Conservation (phyloP, 1,284 basidiomycete species). For the Cryptococcus sp. region DNA sequence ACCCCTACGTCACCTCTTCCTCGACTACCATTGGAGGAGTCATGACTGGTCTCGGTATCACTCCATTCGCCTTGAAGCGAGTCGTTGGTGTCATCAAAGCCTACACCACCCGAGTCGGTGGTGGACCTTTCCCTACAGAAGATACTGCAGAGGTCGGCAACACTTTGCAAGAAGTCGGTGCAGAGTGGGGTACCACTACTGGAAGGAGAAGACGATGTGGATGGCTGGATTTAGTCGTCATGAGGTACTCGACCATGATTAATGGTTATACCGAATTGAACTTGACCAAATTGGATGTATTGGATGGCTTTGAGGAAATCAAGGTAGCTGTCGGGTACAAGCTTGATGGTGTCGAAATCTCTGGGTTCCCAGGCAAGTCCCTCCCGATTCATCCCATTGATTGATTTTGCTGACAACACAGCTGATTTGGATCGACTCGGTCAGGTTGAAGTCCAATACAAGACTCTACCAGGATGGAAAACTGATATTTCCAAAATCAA, state of each 20-base stretch:
- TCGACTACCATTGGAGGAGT: slow-evolving; percentile 89
- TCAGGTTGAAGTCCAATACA: slow-evolving; percentile 81
- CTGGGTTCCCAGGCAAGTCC: slow-evolving; percentile 81
- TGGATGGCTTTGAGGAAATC: slow-evolving; percentile 82
- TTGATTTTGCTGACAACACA: slow-evolving; percentile 30
- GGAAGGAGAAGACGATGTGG: slow-evolving; percentile 89
- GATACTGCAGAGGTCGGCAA: slow-evolving; percentile 80
- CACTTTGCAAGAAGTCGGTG: slow-evolving; percentile 89
- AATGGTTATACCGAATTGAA: slow-evolving; percentile 95
- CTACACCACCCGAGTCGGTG: slow-evolving; percentile 95
- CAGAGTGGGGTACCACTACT: slow-evolving; percentile 88
- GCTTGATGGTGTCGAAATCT: slow-evolving; percentile 69
- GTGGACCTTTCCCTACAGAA: slow-evolving; percentile 96
- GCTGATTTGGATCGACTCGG: slow-evolving; percentile 81
- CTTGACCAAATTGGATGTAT: slow-evolving; percentile 91
- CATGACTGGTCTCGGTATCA: slow-evolving; percentile 91
- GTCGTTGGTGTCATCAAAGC: slow-evolving; percentile 94
- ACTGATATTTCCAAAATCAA: slow-evolving; percentile 64
- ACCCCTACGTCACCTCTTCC: slow-evolving; percentile 94
- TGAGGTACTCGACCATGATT: slow-evolving; percentile 87
- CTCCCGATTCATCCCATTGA: background rate
- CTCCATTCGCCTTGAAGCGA: slow-evolving; percentile 77
- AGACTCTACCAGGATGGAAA: slow-evolving; percentile 90
- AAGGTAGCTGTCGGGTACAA: slow-evolving; percentile 81
- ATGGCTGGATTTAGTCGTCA: slow-evolving; percentile 94